A percentile compares a stretch with the other conserved stretches of the same genome.
These are phyloP conservation scores for Mycena galericulata DNA, from an alignment of 768 basidiomycete species.

Conservation along the genomic window DNA sequence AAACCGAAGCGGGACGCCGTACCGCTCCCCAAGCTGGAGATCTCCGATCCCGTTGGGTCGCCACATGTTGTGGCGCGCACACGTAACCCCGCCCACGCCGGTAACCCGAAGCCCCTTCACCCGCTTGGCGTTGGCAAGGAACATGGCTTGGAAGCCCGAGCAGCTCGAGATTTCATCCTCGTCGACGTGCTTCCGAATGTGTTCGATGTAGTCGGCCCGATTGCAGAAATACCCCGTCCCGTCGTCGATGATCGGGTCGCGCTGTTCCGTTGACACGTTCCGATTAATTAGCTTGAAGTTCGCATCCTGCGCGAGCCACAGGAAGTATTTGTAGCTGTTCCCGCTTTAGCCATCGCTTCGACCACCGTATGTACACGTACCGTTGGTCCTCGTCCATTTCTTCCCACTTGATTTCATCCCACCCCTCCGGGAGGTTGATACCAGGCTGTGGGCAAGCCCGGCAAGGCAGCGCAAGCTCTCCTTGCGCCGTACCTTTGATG, in stretches of 20 bases:
- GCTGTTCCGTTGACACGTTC: not conserved
- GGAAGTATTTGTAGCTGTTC: not conserved
- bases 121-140: not conserved
- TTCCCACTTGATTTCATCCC: constrained; percentile 10
- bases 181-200: not conserved
- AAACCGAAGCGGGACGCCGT: not conserved
- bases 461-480: constrained; percentile 19
- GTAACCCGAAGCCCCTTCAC: constrained; percentile 19
- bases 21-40: constrained; percentile 37
- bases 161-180: constrained; percentile 14
- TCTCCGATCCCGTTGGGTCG: constrained; percentile 30
- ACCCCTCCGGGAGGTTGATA: constrained; percentile 1
- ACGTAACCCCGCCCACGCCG: constrained; percentile 22
- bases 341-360: not conserved
- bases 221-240: not conserved
- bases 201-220: not conserved
- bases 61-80: constrained; percentile 17
- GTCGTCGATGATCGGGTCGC: not conserved
- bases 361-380: not conserved
- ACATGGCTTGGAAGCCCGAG: constrained; percentile 19
- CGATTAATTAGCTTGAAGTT: constrained; percentile 4
- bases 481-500: not conserved
- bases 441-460: constrained; percentile 12
- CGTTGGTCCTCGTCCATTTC: constrained; percentile 1
- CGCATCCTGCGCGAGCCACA: not conserved